These are phyloP conservation scores for Lobosporangium transversale DNA, from an alignment of 192 early-diverging fungal species.

Conservation along the genomic window DNA sequence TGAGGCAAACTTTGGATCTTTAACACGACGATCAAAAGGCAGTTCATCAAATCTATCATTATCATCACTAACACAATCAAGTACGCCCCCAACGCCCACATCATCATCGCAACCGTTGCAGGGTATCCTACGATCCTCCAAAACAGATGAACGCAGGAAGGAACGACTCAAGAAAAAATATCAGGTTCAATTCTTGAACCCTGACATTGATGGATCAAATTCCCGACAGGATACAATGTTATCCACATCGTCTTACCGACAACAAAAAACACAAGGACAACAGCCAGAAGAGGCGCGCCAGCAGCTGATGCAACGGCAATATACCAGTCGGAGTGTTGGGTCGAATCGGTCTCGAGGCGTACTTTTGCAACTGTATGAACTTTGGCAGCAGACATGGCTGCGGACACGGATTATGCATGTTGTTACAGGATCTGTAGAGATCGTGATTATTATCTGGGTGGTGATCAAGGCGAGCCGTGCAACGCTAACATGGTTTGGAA, in stretches of 20 bases:
- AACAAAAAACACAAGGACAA: conserved; percentile 1
- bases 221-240: conserved; percentile 2
- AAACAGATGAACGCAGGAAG: conserved; percentile 9
- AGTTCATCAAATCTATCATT: not conserved
- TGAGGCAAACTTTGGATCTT: conserved; percentile 5
- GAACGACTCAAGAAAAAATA: conserved; percentile 32
- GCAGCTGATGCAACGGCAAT: conserved; percentile 6
- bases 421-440: conserved; percentile 47
- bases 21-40: not conserved
- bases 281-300: not conserved
- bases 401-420: conserved; percentile 51
- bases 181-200: conserved; percentile 37
- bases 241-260: conserved; percentile 4
- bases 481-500: conserved; percentile 34
- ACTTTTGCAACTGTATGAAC: conserved; percentile 33
- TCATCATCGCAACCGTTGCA: conserved; percentile 16
- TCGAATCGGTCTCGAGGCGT: conserved; percentile 26
- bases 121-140: conserved; percentile 15
- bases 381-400: conserved; percentile 52
- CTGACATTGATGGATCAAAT: conserved; percentile 5
- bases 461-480: conserved; percentile 24
- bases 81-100: conserved; percentile 9
- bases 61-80: not conserved
- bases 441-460: conserved; percentile 41
- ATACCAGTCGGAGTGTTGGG: conserved; percentile 33